Evolutionary conservation across 225 moss, liverwort and hornwort species (phyloP).

Genomic region (Pleurozium schreberi): DNA sequence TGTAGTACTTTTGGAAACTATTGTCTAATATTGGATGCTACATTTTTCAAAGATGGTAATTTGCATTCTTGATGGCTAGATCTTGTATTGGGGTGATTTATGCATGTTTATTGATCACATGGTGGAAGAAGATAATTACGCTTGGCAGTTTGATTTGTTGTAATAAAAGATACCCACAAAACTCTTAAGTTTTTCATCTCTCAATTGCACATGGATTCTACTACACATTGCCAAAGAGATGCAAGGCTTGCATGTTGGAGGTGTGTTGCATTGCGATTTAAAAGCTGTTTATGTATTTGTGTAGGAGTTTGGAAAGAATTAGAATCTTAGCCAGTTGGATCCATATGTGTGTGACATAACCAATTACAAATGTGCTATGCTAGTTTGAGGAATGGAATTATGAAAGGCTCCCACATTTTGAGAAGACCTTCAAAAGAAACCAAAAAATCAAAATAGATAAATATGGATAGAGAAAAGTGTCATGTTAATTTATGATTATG

Average conservation of each 20-base stretch:
- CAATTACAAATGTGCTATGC: neutral
- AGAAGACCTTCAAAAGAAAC: neutral
- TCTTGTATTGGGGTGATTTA: neutral
- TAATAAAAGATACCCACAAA: neutral
- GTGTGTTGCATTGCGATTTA: fast-evolving
- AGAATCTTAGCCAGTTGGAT: neutral
- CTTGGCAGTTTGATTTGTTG: neutral
- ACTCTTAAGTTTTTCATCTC: neutral
- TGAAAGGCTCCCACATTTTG: neutral
- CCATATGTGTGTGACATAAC: no score
- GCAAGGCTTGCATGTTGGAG: neutral
- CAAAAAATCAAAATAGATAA: neutral
- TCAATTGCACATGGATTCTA: neutral
- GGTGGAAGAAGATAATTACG: no score
- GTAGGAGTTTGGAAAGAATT: neutral
- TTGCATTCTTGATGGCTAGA: neutral
- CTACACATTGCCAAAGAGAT: neutral
- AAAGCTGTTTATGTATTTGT: neutral
- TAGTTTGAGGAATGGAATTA: neutral
- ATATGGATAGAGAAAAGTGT: neutral
- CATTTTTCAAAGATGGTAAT: neutral
- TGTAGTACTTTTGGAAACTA: neutral
- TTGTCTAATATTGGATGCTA: neutral
- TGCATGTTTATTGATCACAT: fast-evolving
- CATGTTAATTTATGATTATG: neutral